Base-by-base conservation (phyloP, 2,329 filamentous ascomycete species). In the Aphanocladium album region DNA sequence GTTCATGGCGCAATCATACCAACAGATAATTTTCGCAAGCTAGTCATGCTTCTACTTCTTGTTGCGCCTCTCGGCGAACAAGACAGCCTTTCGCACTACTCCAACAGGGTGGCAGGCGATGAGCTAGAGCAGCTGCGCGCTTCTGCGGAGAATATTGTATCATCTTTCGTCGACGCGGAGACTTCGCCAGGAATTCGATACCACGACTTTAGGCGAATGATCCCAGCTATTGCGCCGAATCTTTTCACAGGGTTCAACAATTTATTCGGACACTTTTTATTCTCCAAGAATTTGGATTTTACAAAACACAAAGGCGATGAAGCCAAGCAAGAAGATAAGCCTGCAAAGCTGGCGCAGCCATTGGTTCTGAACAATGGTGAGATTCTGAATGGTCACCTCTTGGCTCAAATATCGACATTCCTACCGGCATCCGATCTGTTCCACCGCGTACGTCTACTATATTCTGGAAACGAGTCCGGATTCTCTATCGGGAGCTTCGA, bases 401-500 rank as follows among this genome's bases (percentile, higher is more conserved):
- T 91, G 1, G 87, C 83, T 2, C 89, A 92, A 68, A 75, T 92
- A 3, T 90, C 89, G 0, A 87, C 91, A 68, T 91, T 91, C 69
- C 79, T 92, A 30, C 83, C 84, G 1, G 84, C 86, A 7, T 77
- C 78, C 5, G 80, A 82, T 2, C 78, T 92, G 5, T 91, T 91
- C 70, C 78, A 84, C 12, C 79, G 84, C 3, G 76, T 91, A 2
- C 83, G 87, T 1, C 79, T 85, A 2, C 77, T 92, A 0, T 92
- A 91, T 69, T 87, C 86, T 1, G 89, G 89, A 5, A 85, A 83
- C 51, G 82, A 85, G 27, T 84, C 87, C 14, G 89, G 89, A 5
- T 92, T 91, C 72, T 90, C 87, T 21, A 88, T 91, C 84, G 88
- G 89, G 23, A 88, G 86, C 60, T 91, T 91, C 64, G 87, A 91